phyloP scores from a whole-genome alignment of 2,329 filamentous ascomycete genomes.

The Myriangium duriaei region DNA sequence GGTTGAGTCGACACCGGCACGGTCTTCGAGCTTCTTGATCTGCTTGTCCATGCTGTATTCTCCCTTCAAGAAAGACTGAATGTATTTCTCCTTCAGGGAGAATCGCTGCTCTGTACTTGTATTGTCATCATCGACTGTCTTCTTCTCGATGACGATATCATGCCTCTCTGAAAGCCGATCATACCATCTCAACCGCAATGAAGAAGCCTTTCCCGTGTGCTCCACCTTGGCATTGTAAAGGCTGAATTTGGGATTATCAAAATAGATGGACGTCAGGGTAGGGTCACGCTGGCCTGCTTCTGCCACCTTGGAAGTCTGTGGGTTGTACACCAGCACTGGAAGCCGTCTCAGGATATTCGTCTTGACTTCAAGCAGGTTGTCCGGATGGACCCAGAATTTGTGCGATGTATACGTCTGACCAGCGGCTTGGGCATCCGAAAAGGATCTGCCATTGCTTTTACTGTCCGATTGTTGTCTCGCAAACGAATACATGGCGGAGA shows the following conservation, averaged over 20 bases:
- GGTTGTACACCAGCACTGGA: slow-evolving; percentile 85
- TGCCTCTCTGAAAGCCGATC: slow-evolving; percentile 68
- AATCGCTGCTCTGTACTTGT: slow-evolving; percentile 69
- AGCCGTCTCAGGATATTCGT: slow-evolving; percentile 84
- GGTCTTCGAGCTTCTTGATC: slow-evolving; percentile 68
- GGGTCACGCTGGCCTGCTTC: slow-evolving; percentile 70
- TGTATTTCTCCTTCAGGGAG: slow-evolving; percentile 84
- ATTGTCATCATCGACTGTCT: slow-evolving; percentile 65
- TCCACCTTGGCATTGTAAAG: slow-evolving; percentile 80
- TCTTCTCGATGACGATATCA: slow-evolving; percentile 79
- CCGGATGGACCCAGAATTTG: slow-evolving; percentile 95
- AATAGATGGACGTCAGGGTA: slow-evolving; percentile 89
- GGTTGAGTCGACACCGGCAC: slow-evolving; percentile 53
- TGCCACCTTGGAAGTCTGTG: slow-evolving; percentile 68
- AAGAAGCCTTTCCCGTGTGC: slow-evolving; percentile 61
- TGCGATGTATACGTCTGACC: slow-evolving; percentile 67
- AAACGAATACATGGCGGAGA: slow-evolving; percentile 93
- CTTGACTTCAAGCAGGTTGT: slow-evolving; percentile 94
- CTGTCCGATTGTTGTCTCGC: slow-evolving; percentile 72
- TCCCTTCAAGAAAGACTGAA: slow-evolving; percentile 73
- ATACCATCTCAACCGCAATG: slow-evolving; percentile 81
- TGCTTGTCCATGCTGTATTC: slow-evolving; percentile 89
- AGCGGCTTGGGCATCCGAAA: slow-evolving; percentile 28
- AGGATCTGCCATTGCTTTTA: slow-evolving; percentile 22
- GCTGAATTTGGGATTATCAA: slow-evolving; percentile 76